These are phyloP conservation scores for Penicilliopsis zonata DNA, from an alignment of 495 filamentous ascomycete genomes.

Conservation along the genomic window DNA sequence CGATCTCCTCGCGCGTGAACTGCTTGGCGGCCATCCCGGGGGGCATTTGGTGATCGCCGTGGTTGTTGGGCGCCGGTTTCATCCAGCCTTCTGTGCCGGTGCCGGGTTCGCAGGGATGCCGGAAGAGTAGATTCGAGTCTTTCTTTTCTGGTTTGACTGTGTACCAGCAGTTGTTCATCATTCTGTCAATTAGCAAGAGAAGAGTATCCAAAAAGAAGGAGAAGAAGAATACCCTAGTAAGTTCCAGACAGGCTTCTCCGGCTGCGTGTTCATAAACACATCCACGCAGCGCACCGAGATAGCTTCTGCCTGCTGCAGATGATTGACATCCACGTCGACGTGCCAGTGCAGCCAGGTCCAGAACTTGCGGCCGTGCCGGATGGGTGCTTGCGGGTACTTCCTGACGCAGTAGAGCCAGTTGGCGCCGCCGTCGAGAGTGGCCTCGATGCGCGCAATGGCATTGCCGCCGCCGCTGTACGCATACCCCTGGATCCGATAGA, in stretches of 20 bases:
- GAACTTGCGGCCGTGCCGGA: constrained; percentile 11
- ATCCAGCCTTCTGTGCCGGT: constrained; percentile 10
- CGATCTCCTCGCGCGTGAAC: constrained; percentile 42
- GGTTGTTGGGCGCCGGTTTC: constrained; percentile 9
- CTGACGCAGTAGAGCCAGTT: constrained; percentile 27
- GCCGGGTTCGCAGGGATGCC: constrained; percentile 7
- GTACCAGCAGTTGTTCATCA: constrained; percentile 30
- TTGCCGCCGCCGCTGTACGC: constrained; percentile 49
- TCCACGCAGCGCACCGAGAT: constrained; percentile 10
- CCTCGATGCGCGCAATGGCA: constrained; percentile 40
- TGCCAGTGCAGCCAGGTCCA: constrained; percentile 14
- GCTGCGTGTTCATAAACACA: constrained; percentile 13
- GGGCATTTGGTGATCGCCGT: constrained; percentile 12
- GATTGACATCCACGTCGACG: constrained; percentile 3
- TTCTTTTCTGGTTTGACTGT: constrained; percentile 11
- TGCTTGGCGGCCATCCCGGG: constrained; percentile 15
- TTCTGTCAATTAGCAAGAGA: constrained; percentile 6
- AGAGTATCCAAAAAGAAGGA: neutral
- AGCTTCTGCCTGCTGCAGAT: constrained; percentile 5
- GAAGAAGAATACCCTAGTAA: constrained; percentile 7
- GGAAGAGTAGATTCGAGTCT: constrained; percentile 8
- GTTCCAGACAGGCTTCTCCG: constrained; percentile 13
- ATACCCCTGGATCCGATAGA: constrained; percentile 36
- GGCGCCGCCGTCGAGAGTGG: constrained; percentile 41
- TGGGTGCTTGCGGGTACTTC: constrained; percentile 7